Percentiles rank a stretch among this genome's conserved stretches.
These are phyloP conservation scores for Phycomyces blakesleeanus DNA, from an alignment of 192 early-diverging fungal genomes.

Conservation along the genomic window DNA sequence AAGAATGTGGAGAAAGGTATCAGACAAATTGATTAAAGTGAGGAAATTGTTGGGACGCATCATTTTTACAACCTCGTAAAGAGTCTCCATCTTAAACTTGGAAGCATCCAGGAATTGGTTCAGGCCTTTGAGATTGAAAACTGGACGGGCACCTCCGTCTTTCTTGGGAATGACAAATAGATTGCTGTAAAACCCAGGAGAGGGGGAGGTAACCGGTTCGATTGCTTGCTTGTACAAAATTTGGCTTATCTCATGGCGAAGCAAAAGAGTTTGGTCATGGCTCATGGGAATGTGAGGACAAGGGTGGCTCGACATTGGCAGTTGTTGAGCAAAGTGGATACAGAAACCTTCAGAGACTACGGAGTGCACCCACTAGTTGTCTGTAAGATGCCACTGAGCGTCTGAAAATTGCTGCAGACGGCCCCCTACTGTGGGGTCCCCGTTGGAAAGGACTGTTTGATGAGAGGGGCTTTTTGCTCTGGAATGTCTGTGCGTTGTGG, in stretches of 20 bases:
- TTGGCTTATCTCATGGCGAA: conserved; percentile 24
- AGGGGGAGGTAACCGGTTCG: conserved; percentile 14
- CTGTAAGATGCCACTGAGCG: conserved; percentile 13
- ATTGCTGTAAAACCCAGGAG: conserved; percentile 26
- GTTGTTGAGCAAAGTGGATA: conserved; percentile 17
- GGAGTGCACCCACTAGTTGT: conserved; percentile 13
- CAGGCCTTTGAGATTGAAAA: conserved; percentile 25
- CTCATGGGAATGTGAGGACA: conserved; percentile 9
- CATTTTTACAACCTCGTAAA: conserved; percentile 18
- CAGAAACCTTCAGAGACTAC: conserved; percentile 17
- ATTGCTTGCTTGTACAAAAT: conserved; percentile 24
- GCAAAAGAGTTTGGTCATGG: conserved; percentile 7
- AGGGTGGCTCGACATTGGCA: conserved; percentile 11
- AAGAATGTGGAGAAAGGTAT: conserved; percentile 38
- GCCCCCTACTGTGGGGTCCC: conserved; percentile 15
- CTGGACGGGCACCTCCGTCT: conserved; percentile 22
- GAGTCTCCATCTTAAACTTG: conserved; percentile 32
- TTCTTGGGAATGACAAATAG: conserved; percentile 32
- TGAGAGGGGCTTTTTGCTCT: conserved; percentile 1
- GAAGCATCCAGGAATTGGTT: conserved; percentile 2
- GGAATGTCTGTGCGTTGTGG: conserved; percentile 3
- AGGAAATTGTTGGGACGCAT: conserved; percentile 26
- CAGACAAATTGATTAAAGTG: conserved; percentile 32
- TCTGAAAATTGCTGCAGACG: conserved; percentile 16
- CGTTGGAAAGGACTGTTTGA: neutral